Evolutionary conservation across 352 stramenopile species (phyloP), one percentile per base, ranked within the genome.

Genomic region (Phytophthora fragariae): DNA sequence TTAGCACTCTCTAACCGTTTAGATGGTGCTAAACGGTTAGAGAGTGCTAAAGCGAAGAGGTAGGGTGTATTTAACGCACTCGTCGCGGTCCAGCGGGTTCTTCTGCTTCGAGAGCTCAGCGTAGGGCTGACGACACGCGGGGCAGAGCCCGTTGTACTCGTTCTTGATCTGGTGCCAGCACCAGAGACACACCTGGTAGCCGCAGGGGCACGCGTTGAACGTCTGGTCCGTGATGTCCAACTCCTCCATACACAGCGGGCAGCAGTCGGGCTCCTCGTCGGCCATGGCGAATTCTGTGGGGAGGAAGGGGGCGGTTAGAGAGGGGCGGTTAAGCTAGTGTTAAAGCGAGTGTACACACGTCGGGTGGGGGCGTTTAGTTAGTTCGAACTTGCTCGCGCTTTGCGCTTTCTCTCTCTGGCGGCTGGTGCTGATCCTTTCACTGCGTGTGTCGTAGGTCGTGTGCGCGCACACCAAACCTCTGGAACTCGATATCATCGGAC

Each of bases 101-200:
- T 93, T 94, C 62, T 94, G 86, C 73, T 96, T 96, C n/a, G 87
- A 89, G 14, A 94, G 77, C 72, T 99, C 96, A 27, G 96, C 88
- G 76, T 99, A 99, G 14, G 97, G 94, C 59, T 94, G 96, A n/a
- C 98, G 92, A 77, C 98, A 99, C 10, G 97, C 98, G 10, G 98
- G 98, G 82, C 98, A 99, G 9, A 99, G 85, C 6, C 90, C 95
- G 52, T 98, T 99, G 88, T 99, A 97, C 70, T 98, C 97, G 79
- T 99, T 98, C 84, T 98, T 98, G 78, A 99, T 99, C 68, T 98
- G 94, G 67, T 99, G 97, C 97, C 98, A 99, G 85, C 98, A 99
- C 97, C 98, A 99, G 76, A 99, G 98, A 90, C 98, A 99, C 12
- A 99, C 95, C 90, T 99, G 96, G 81, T 99, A 99, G 49, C 97